Conservation (phyloP, 2,329 filamentous ascomycete genomes). For the Alternaria sp. region DNA sequence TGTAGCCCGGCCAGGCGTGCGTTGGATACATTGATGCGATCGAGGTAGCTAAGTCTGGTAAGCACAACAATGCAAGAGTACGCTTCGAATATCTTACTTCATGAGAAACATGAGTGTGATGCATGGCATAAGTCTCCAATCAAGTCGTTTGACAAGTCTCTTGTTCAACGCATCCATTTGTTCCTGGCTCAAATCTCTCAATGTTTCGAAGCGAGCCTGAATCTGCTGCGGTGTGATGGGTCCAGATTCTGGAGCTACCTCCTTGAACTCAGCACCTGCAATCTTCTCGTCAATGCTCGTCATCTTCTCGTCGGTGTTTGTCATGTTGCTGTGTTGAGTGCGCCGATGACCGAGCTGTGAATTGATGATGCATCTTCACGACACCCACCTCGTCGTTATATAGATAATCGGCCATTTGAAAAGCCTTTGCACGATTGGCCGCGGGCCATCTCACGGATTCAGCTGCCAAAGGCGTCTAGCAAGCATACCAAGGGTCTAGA, state of each 20-base stretch:
- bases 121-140: slow-evolving; percentile 39
- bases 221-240: slow-evolving; percentile 35
- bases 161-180: slow-evolving; percentile 39
- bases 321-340: slow-evolving; percentile 7
- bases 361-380: not conserved
- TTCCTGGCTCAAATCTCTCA: slow-evolving; percentile 29
- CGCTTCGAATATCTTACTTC: slow-evolving; percentile 22
- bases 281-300: slow-evolving; percentile 18
- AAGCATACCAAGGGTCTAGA: not conserved
- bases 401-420: not conserved
- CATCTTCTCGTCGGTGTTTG: slow-evolving; percentile 7
- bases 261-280: slow-evolving; percentile 23
- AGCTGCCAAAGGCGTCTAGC: not conserved
- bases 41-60: slow-evolving; percentile 40
- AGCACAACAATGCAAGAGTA: not conserved
- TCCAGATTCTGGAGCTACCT: slow-evolving; percentile 11
- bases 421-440: not conserved
- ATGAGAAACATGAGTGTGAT: slow-evolving; percentile 43
- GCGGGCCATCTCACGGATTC: not conserved
- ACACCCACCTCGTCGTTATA: not conserved
- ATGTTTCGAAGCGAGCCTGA: slow-evolving; percentile 33
- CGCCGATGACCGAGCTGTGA: not conserved
- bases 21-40: slow-evolving; percentile 50
- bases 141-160: slow-evolving; percentile 30
- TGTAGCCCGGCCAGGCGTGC: slow-evolving; percentile 49